These are phyloP conservation scores for Xerophyta viscosa DNA, from an alignment of 106 monocot species.

Conservation along the genomic window DNA sequence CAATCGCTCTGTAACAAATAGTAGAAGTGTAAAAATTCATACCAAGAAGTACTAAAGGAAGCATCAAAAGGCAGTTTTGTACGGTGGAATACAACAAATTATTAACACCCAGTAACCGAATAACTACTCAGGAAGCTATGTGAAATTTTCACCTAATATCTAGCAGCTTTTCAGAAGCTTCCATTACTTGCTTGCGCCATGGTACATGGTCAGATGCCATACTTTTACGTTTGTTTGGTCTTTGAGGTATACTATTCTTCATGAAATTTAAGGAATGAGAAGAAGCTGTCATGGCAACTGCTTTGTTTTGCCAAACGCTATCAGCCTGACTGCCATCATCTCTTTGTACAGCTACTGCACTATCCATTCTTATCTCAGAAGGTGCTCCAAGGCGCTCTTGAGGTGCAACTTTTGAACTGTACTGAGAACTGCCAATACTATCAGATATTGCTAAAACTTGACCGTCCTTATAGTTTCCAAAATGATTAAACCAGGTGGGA, in stretches of 20 bases:
- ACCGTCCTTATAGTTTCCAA: conserved; percentile 25
- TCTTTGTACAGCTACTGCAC: conserved; percentile 13
- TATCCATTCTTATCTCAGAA: conserved; percentile 16
- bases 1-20: conserved; percentile 22
- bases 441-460: conserved; percentile 18
- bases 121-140: neutral
- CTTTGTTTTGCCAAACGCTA: conserved; percentile 7
- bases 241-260: conserved; percentile 10
- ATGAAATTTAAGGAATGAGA: conserved; percentile 6
- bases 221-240: conserved; percentile 33
- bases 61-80: no score
- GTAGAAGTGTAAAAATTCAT: conserved; percentile 13
- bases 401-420: conserved; percentile 10
- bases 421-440: conserved; percentile 13
- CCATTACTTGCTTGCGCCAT: conserved; percentile 36
- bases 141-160: conserved; percentile 27
- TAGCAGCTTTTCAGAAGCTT: conserved; percentile 17
- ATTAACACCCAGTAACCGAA: no score
- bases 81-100: no score
- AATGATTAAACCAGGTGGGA: conserved; percentile 41
- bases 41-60: no score
- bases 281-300: conserved; percentile 4
- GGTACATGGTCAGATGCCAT: conserved; percentile 18
- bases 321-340: conserved; percentile 16
- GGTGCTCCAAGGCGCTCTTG: conserved; percentile 13